These are phyloP conservation scores for Orobanche coerulescens DNA, from an alignment of 257 asterid genomes.

Conservation along the genomic window DNA sequence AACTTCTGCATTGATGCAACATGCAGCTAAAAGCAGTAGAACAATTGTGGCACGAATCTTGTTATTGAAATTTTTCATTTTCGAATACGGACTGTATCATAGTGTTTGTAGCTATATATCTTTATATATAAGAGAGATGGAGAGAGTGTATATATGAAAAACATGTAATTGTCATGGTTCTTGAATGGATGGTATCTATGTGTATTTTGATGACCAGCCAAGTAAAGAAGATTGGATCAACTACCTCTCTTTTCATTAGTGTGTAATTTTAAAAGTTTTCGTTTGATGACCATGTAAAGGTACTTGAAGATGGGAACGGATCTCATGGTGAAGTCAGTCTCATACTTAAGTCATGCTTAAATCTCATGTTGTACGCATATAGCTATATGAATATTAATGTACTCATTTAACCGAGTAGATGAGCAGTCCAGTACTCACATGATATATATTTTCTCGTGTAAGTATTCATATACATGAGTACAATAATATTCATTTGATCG, in stretches of 20 bases:
- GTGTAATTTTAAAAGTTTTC: too few relatives aligned
- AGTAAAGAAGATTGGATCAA: constrained; percentile 21
- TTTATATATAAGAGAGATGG: background rate
- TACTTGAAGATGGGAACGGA: too few relatives aligned
- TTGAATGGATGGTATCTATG: constrained; percentile 10
- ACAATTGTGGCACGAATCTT: background rate
- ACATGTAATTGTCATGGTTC: background rate
- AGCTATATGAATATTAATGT: too few relatives aligned
- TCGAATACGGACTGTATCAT: background rate
- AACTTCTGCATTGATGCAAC: constrained; percentile 16
- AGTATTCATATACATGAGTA: too few relatives aligned
- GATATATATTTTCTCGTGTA: too few relatives aligned
- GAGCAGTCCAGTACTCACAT: too few relatives aligned
- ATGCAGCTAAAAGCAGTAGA: background rate
- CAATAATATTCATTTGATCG: too few relatives aligned
- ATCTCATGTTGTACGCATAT: too few relatives aligned
- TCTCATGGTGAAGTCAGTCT: too few relatives aligned
- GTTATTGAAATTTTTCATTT: constrained; percentile 8
- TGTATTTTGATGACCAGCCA: background rate
- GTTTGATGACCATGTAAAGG: too few relatives aligned
- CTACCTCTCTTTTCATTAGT: constrained; percentile 26
- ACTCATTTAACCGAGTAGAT: too few relatives aligned
- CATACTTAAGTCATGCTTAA: too few relatives aligned
- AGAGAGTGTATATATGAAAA: constrained; percentile 2
- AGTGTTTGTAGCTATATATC: background rate